Percentiles rank a stretch among this genome's conserved stretches.
Conservation (phyloP, 2,329 filamentous ascomycete species). For the Claviceps africana region DNA sequence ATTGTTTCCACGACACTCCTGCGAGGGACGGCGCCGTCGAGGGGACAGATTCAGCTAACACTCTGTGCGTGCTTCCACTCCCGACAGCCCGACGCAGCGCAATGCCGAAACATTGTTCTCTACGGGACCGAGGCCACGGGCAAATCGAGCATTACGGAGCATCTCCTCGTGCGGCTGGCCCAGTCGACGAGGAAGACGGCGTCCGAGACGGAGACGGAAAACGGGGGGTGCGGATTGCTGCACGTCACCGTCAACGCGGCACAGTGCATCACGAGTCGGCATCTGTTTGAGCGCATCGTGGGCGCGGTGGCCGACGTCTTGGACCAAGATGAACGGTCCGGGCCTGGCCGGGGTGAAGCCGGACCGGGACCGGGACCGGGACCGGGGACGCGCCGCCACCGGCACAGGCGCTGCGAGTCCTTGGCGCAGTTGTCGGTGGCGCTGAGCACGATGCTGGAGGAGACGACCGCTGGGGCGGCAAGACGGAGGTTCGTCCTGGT, state of each 20-base stretch:
- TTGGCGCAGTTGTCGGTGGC: slow-evolving; percentile 63
- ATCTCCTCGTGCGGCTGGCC: slow-evolving; percentile 22
- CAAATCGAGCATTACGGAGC: slow-evolving; percentile 58
- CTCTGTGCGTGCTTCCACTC: neutral
- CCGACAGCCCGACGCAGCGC: slow-evolving; percentile 47
- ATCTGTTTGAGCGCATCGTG: slow-evolving; percentile 61
- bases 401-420: slow-evolving; percentile 54
- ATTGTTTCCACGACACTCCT: neutral
- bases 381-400: neutral
- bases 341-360: neutral
- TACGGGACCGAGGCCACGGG: slow-evolving; percentile 80
- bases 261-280: slow-evolving; percentile 66
- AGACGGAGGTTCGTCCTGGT: slow-evolving; percentile 61
- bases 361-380: too few species aligned
- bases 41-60: neutral
- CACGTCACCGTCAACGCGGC: slow-evolving; percentile 53
- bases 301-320: slow-evolving; percentile 43
- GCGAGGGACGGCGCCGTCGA: neutral
- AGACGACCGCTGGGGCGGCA: slow-evolving; percentile 20
- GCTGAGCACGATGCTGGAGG: slow-evolving; percentile 46
- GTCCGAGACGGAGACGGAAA: neutral
- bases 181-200: slow-evolving; percentile 8
- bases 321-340: neutral
- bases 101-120: slow-evolving; percentile 59
- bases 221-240: slow-evolving; percentile 23